phyloP scores from a whole-genome alignment of 2,329 filamentous ascomycete species.

The Colletotrichum gloeosporioides region DNA sequence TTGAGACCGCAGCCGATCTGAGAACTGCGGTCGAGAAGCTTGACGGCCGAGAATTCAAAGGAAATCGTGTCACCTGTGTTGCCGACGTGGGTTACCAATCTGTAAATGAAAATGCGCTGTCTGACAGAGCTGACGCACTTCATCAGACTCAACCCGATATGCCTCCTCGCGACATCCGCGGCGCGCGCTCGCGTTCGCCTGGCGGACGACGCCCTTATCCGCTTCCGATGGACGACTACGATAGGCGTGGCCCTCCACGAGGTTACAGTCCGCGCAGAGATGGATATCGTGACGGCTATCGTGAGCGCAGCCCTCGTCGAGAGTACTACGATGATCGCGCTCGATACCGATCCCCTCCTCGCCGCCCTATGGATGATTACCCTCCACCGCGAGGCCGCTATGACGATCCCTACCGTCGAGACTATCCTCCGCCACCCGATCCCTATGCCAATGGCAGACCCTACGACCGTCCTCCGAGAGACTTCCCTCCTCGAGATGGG shows the following conservation, averaged over 20 bases:
- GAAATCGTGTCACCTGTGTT: slow-evolving; percentile 81
- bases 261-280: slow-evolving; percentile 83
- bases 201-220: slow-evolving; percentile 69
- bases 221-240: slow-evolving; percentile 78
- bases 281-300: slow-evolving; percentile 74
- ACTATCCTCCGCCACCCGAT: slow-evolving; percentile 70
- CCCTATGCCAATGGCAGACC: slow-evolving; percentile 63
- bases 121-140: background rate
- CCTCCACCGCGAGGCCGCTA: slow-evolving; percentile 69
- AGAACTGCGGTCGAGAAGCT: slow-evolving; percentile 94
- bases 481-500: slow-evolving; percentile 56
- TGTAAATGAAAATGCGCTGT: background rate
- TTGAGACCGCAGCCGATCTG: slow-evolving; percentile 89
- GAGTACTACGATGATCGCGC: slow-evolving; percentile 89
- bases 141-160: slow-evolving; percentile 79
- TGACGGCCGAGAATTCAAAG: slow-evolving; percentile 92
- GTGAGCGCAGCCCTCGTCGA: slow-evolving; percentile 83
- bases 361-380: slow-evolving; percentile 81
- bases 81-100: slow-evolving; percentile 75
- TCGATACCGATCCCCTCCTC: slow-evolving; percentile 80
- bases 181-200: slow-evolving; percentile 81
- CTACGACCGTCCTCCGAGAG: slow-evolving; percentile 59
- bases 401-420: slow-evolving; percentile 78
- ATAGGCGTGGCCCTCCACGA: slow-evolving; percentile 79
- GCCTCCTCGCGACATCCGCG: slow-evolving; percentile 67